These are phyloP conservation scores for Eimeria praecox DNA, from an alignment of 169 alveolate species.

Conservation along the genomic window DNA sequence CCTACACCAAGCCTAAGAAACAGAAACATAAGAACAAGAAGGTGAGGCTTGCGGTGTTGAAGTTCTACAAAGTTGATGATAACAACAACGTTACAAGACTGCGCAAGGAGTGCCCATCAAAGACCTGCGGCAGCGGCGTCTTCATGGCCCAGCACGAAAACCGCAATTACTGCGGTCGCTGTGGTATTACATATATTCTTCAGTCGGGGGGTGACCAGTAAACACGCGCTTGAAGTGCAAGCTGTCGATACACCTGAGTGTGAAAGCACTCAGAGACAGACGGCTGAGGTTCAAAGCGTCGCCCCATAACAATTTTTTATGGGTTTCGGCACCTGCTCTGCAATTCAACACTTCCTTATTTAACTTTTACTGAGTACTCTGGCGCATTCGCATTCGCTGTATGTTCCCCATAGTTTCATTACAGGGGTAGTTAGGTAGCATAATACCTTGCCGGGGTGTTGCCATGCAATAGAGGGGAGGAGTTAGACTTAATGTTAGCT, in stretches of 20 bases:
- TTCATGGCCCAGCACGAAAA: constrained; percentile 99
- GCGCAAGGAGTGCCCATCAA: constrained; percentile 97
- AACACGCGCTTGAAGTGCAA: not conserved
- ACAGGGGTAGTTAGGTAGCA: too few species aligned
- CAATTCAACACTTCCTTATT: not conserved
- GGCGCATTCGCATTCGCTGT: not conserved
- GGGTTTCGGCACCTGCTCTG: not conserved
- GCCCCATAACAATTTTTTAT: not conserved
- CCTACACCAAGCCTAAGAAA: constrained; percentile 96
- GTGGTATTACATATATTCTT: constrained; percentile 95
- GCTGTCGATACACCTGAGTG: not conserved
- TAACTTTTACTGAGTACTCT: not conserved
- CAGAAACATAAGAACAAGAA: constrained; percentile 98
- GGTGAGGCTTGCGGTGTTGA: constrained; percentile 97
- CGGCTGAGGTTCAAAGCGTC: not conserved
- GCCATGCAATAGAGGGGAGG: too few species aligned
- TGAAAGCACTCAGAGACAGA: not conserved
- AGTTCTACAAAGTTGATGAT: constrained; percentile 97
- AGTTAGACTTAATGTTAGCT: too few species aligned
- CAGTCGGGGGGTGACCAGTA: constrained; percentile 65
- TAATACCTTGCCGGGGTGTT: too few species aligned
- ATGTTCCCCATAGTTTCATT: not conserved
- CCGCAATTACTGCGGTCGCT: constrained; percentile 99
- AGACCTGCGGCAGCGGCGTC: constrained; percentile 98
- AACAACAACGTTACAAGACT: constrained; percentile 96